phyloP scores from a whole-genome alignment of 1,284 basidiomycete species.

The Irpex sp. region DNA sequence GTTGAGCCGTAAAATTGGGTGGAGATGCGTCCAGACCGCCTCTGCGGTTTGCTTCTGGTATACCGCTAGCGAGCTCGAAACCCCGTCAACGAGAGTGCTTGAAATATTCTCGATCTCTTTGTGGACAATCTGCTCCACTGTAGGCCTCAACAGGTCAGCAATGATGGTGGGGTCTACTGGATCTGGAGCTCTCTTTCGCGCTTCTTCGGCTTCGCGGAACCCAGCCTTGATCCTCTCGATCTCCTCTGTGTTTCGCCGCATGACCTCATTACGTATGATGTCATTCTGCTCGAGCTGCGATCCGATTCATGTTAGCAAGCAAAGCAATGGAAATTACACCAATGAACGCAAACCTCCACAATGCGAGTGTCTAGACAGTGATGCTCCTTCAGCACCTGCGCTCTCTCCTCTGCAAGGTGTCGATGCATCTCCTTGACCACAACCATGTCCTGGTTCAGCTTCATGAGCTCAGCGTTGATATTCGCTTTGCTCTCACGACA shows the following conservation, averaged over 20 bases:
- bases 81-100: neutral
- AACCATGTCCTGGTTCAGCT: neutral
- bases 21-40: neutral
- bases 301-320: too few relatives aligned
- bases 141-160: neutral
- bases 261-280: neutral
- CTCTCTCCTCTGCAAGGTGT: neutral
- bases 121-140: neutral
- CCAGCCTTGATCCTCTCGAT: neutral
- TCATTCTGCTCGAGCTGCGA: neutral
- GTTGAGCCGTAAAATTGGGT: slow-evolving; percentile 1
- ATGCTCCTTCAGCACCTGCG: neutral
- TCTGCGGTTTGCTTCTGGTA: neutral
- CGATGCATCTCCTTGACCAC: neutral
- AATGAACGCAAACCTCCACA: neutral
- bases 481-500: neutral
- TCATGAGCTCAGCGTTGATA: neutral
- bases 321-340: too few relatives aligned
- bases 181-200: neutral
- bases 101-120: neutral
- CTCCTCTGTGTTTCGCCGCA: neutral
- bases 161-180: neutral
- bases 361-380: neutral
- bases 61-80: neutral
- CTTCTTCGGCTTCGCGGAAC: neutral